Conservation (phyloP, 768 basidiomycete genomes). For the Pulveroboletus ravenelii region DNA sequence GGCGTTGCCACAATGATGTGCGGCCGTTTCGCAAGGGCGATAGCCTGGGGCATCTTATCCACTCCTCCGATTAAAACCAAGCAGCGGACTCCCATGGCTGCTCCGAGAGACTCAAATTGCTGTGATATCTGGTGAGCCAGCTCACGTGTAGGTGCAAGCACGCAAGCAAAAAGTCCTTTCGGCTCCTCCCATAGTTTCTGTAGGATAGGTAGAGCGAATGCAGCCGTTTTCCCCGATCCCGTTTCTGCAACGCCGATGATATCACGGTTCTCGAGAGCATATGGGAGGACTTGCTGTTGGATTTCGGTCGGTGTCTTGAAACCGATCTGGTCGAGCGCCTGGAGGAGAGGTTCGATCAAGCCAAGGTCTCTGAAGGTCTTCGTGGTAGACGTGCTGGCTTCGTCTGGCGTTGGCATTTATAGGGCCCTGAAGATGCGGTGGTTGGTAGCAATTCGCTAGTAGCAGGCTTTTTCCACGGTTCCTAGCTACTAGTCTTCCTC, state of each 20-base stretch:
- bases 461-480: constrained; percentile 11
- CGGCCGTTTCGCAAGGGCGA: constrained; percentile 89
- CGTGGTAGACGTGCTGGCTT: constrained; percentile 46
- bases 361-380: constrained; percentile 79
- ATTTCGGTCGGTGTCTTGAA: constrained; percentile 90
- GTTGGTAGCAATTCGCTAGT: not conserved
- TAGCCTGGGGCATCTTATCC: constrained; percentile 85
- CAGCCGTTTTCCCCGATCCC: constrained; percentile 96
- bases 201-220: constrained; percentile 92
- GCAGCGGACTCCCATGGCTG: constrained; percentile 88
- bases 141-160: constrained; percentile 96
- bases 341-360: constrained; percentile 83
- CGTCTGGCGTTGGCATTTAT: constrained; percentile 59
- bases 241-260: constrained; percentile 99
- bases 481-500: not conserved
- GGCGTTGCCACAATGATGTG: constrained; percentile 96
- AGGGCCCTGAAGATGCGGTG: not conserved
- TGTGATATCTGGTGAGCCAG: constrained; percentile 98
- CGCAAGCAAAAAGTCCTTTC: constrained; percentile 86
- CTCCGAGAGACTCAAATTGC: constrained; percentile 88
- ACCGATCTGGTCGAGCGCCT: constrained; percentile 75
- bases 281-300: constrained; percentile 78
- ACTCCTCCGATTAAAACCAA: constrained; percentile 93
- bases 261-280: constrained; percentile 86
- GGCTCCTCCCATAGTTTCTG: constrained; percentile 97